A percentile compares a stretch with the other conserved stretches of the same genome.
Conservation (phyloP, 805 yeast species). For the Pichia ethanolica region DNA sequence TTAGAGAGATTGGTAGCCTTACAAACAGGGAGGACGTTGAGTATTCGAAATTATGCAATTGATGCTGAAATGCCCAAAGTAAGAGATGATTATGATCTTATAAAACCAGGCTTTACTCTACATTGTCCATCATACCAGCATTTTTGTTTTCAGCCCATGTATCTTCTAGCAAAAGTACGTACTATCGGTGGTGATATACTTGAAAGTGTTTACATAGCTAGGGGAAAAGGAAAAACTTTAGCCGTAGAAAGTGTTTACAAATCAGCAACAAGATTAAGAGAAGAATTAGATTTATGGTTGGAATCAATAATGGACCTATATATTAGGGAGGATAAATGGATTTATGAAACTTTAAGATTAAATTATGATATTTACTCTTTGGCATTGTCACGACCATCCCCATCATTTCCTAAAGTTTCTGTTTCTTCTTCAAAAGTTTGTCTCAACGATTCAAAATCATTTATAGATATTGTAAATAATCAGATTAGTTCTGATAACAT, state of each 20-base stretch:
- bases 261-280: background rate
- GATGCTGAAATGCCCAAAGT: slow-evolving; percentile 1
- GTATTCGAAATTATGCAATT: slow-evolving; percentile 1
- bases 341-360: background rate
- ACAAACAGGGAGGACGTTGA: slow-evolving; percentile 2
- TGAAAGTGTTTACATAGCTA: slow-evolving; percentile 3
- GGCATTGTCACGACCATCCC: background rate
- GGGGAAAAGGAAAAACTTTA: background rate
- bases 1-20: background rate
- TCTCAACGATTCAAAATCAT: slow-evolving; percentile 15
- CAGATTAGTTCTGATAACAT: background rate
- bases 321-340: background rate
- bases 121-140: background rate
- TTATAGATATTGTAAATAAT: slow-evolving; percentile 28
- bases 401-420: background rate
- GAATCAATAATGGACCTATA: background rate
- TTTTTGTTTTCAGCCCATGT: background rate
- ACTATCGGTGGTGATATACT: background rate
- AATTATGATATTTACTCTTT: background rate
- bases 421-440: background rate
- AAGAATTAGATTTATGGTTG: slow-evolving; percentile 2
- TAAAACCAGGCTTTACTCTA: background rate
- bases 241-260: background rate
- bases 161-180: background rate
- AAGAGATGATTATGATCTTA: background rate